Conservation (phyloP, 805 yeast genomes). For the Metschnikowia peoriensis region DNA sequence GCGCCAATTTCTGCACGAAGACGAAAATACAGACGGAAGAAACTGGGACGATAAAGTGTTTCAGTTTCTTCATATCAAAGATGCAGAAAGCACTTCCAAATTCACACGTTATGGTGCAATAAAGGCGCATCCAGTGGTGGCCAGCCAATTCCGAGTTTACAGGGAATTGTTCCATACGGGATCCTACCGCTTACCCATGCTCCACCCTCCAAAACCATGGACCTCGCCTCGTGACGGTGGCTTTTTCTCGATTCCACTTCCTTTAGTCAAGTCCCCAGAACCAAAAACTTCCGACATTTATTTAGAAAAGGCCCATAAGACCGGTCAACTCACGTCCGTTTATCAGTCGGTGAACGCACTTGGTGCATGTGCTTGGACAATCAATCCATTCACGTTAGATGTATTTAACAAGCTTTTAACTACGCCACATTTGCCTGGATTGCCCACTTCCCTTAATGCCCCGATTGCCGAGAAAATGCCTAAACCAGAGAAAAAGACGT, state of each 20-base stretch:
- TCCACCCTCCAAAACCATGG: slow-evolving; percentile 39
- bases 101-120: slow-evolving; percentile 12
- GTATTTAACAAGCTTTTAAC: slow-evolving; percentile 24
- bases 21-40: background rate
- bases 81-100: background rate
- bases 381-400: slow-evolving; percentile 26
- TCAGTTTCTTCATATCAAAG: slow-evolving; percentile 1
- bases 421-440: slow-evolving; percentile 19
- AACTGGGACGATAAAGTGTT: slow-evolving; percentile 6
- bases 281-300: slow-evolving; percentile 18
- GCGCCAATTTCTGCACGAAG: background rate
- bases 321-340: slow-evolving; percentile 33
- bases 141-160: slow-evolving; percentile 8
- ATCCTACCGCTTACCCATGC: slow-evolving; percentile 32
- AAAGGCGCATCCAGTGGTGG: slow-evolving; percentile 10
- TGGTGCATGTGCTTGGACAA: slow-evolving; percentile 35
- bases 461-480: slow-evolving; percentile 5
- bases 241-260: slow-evolving; percentile 25
- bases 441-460: slow-evolving; percentile 1
- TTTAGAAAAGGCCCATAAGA: slow-evolving; percentile 24
- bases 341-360: slow-evolving; percentile 29
- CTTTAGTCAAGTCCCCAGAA: slow-evolving; percentile 23
- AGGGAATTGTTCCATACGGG: slow-evolving; percentile 12
- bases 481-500: slow-evolving; percentile 2
- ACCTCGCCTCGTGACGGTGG: slow-evolving; percentile 35